phyloP scores from a whole-genome alignment of 1,284 basidiomycete species.

The Bjerkandera adusta region DNA sequence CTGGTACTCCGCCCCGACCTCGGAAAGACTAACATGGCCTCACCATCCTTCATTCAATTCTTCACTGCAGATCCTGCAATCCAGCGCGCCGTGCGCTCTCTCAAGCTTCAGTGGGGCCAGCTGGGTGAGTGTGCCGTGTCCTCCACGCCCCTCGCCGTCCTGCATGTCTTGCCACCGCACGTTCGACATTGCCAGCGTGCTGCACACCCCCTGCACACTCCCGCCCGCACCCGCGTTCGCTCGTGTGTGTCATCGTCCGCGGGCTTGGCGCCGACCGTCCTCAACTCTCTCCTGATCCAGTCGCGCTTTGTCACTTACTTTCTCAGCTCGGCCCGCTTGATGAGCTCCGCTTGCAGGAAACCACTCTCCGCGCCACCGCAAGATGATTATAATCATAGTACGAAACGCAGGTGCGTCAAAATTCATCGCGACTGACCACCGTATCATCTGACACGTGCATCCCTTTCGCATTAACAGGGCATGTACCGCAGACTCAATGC shows the following conservation, averaged over 20 bases:
- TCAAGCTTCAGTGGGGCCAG: neutral
- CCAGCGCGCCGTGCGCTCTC: neutral
- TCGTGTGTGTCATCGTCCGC: no score
- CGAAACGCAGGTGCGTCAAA: no score
- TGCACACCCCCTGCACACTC: neutral
- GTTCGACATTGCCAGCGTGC: neutral
- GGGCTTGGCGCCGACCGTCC: no score
- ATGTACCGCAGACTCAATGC: no score
- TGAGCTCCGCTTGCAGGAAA: neutral
- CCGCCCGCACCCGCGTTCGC: no score
- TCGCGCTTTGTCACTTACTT: neutral
- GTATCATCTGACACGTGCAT: no score
- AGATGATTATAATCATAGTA: no score
- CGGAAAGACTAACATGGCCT: neutral
- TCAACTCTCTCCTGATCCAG: neutral
- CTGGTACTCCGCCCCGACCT: neutral
- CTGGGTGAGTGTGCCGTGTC: neutral
- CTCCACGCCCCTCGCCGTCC: neutral
- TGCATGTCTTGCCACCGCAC: neutral
- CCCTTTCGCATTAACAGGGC: no score
- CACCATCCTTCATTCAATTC: neutral
- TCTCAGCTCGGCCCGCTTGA: neutral
- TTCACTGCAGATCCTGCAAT: neutral
- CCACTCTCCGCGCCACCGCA: no score
- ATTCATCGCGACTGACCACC: no score